Base-by-base conservation (phyloP, 2,329 filamentous ascomycete genomes). In the Aspergillus fumigatus region DNA sequence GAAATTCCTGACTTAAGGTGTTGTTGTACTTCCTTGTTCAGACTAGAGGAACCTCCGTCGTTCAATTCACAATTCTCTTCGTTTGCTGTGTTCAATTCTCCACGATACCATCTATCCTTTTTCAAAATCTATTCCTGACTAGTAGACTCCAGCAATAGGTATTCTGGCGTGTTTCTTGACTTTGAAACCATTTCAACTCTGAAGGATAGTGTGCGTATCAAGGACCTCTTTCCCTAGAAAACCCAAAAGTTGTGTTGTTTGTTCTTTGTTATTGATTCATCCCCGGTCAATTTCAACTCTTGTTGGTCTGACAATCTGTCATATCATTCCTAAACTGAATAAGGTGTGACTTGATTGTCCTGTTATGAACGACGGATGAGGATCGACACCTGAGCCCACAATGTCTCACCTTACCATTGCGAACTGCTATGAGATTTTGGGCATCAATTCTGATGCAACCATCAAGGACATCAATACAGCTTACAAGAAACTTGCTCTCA, bases 401-500 rank as follows among this genome's bases (percentile, higher is more conserved):
- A 62, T 67, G 61, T 19, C 56, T 26, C 43, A 50, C 21, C n/a
- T 21, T 4, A 19, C 40, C 21, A 25, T 32, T 4, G 49, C 59
- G 8, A 54, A 72, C 50, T 64, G 62, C 54, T 74, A 74, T 47
- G 55, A 62, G 6, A 55, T 65, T 32, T 62, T 74, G 8, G 66
- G 65, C 1, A 61, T 73, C n/a, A 9, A 58, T 3, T 54, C 38
- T 8, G 25, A 68, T 43, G 65, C 70, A n/a, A 61, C 60, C 1
- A 29, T 63, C 40, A 65, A 68, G 35, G 70, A 72, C 6, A 73
- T 74, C 55, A 71, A 70, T 51, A 60, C 59, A 27, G 66, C 70
- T 3, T 75, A 72, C 60, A 73, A 69, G 40, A 64, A 54, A 41
- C 65, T 74, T n/a, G 70, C 70, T 7, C 56, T 75, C 26, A 69